Conservation (phyloP, 2,329 filamentous ascomycete species). For the Talaromyces islandicus region DNA sequence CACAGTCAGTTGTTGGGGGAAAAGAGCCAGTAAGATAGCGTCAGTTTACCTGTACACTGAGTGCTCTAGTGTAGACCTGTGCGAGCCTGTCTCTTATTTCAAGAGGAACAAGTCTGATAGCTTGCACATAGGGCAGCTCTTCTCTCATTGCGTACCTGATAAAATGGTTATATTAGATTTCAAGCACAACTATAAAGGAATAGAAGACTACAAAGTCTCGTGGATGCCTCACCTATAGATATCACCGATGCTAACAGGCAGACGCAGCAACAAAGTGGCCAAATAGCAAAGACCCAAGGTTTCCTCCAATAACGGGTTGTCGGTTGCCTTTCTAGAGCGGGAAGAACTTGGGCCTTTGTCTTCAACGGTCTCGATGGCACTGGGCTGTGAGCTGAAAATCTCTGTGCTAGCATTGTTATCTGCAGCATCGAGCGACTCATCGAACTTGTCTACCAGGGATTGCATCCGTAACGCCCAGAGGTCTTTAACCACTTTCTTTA, state of each 20-base stretch:
- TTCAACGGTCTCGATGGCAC: slow-evolving; percentile 24
- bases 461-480: slow-evolving; percentile 75
- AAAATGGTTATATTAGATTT: background rate
- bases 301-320: slow-evolving; percentile 64
- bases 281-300: slow-evolving; percentile 75
- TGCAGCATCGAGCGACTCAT: slow-evolving; percentile 25
- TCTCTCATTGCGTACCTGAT: slow-evolving; percentile 53
- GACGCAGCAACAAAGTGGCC: slow-evolving; percentile 65
- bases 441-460: slow-evolving; percentile 45
- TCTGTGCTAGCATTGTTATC: slow-evolving; percentile 32
- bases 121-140: slow-evolving; percentile 65
- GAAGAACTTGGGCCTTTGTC: background rate
- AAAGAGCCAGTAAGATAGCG: background rate
- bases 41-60: slow-evolving; percentile 33
- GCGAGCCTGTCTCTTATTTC: slow-evolving; percentile 42
- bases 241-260: slow-evolving; percentile 71
- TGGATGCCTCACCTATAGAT: slow-evolving; percentile 44
- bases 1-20: too few relatives aligned
- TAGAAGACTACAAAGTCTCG: background rate
- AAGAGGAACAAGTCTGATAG: slow-evolving; percentile 41
- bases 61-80: slow-evolving; percentile 30
- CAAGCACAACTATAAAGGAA: background rate
- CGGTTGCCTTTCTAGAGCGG: slow-evolving; percentile 20
- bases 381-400: slow-evolving; percentile 53
- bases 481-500: slow-evolving; percentile 62